These are phyloP conservation scores for Nothophytophthora sp. DNA, from an alignment of 352 stramenopile genomes.

Conservation along the genomic window DNA sequence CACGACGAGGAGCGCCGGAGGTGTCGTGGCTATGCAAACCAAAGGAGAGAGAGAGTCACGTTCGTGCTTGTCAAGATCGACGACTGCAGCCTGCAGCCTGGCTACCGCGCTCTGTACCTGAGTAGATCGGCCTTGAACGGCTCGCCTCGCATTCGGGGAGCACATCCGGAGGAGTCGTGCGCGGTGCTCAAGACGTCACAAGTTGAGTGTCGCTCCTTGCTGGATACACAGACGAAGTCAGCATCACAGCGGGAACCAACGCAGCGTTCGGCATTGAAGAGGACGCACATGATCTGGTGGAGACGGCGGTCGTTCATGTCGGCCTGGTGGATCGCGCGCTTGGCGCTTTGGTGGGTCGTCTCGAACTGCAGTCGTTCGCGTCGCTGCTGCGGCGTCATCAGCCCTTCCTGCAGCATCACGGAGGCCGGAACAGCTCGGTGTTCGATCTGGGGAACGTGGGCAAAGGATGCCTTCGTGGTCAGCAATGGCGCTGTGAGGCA, in stretches of 20 bases:
- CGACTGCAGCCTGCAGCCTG: neutral
- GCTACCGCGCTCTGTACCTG: slow-evolving; percentile 16
- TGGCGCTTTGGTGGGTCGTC: slow-evolving; percentile 52
- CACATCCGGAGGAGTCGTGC: neutral
- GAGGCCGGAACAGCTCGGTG: slow-evolving; percentile 42
- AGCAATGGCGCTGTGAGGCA: slow-evolving; percentile 42
- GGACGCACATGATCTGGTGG: slow-evolving; percentile 73
- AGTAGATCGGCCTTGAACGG: slow-evolving; percentile 51
- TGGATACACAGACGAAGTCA: slow-evolving; percentile 4
- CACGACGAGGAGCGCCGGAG: slow-evolving; percentile 28
- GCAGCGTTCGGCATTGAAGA: neutral
- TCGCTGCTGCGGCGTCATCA: slow-evolving; percentile 72
- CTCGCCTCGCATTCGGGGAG: slow-evolving; percentile 32
- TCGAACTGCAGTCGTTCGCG: slow-evolving; percentile 72
- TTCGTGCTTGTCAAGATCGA: neutral
- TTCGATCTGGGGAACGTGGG: slow-evolving; percentile 49
- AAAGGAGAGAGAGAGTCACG: neutral
- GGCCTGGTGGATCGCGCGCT: slow-evolving; percentile 47
- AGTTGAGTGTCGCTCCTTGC: slow-evolving; percentile 54
- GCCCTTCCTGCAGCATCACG: slow-evolving; percentile 63
- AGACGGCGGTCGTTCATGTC: slow-evolving; percentile 67
- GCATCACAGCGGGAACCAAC: slow-evolving; percentile 9
- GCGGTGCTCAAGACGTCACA: slow-evolving; percentile 45
- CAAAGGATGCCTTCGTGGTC: slow-evolving; percentile 48
- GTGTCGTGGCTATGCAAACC: slow-evolving; percentile 38